These are phyloP conservation scores for Pulveroboletus sp. DNA, from an alignment of 768 basidiomycete genomes.

Conservation along the genomic window DNA sequence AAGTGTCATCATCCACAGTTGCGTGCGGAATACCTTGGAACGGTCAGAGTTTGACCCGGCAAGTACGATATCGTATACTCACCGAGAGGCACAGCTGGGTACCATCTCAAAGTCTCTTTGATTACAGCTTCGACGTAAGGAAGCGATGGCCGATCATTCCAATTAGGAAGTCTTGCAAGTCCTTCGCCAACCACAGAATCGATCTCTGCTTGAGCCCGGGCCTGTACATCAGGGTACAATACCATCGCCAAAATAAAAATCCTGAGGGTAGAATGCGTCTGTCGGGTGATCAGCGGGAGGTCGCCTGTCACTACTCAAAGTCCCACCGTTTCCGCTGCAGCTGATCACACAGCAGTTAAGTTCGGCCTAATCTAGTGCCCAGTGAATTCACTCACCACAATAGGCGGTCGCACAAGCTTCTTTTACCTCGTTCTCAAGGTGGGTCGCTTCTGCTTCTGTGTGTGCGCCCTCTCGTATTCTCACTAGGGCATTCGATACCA, in stretches of 20 bases:
- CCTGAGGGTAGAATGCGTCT: constrained; percentile 20
- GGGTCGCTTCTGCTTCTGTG: constrained; percentile 2
- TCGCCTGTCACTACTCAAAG: neutral
- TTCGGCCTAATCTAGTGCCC: constrained; percentile 4
- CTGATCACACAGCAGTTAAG: constrained; percentile 5
- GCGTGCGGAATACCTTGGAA: constrained; percentile 30
- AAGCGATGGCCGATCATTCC: constrained; percentile 19
- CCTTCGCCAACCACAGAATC: constrained; percentile 16
- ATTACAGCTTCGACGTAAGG: constrained; percentile 21
- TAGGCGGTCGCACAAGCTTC: constrained; percentile 22
- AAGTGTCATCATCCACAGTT: constrained; percentile 37
- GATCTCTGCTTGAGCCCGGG: constrained; percentile 18
- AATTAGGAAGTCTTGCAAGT: constrained; percentile 19
- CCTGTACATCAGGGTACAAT: constrained; percentile 24
- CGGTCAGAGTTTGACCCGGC: neutral
- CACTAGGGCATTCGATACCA: constrained; percentile 24
- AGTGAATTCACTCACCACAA: constrained; percentile 6
- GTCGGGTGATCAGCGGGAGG: constrained; percentile 5
- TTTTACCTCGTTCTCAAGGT: constrained; percentile 20
- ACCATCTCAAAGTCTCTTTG: constrained; percentile 26
- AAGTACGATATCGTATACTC: neutral
- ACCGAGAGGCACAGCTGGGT: constrained; percentile 16
- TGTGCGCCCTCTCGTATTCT: constrained; percentile 5
- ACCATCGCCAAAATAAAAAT: constrained; percentile 25
- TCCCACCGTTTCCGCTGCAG: constrained; percentile 26